Evolutionary conservation across 139 green algal genomes (phyloP), one percentile per base, ranked within the genome.

Genomic region (Chlorella sp.): DNA sequence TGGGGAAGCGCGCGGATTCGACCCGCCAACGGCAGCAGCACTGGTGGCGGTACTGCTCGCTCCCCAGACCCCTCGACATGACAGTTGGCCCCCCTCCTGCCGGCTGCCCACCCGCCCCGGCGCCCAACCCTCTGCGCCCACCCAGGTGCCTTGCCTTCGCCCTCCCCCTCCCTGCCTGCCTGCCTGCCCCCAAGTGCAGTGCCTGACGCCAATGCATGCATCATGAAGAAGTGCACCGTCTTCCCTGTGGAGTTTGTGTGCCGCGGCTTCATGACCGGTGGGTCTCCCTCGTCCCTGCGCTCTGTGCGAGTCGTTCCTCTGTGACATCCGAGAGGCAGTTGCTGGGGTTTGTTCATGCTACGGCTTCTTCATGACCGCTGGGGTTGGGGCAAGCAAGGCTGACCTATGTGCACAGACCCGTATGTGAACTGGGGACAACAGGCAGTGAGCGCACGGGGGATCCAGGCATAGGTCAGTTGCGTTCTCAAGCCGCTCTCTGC

Each of bases 231-330:
- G 91, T 99, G 97, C 93, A 87, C 69, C 0, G 97, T 99, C 9
- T 99, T 99, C 90, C 98, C 98, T 0, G 96, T 99, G 18, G 98
- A 99, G 94, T 99, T 99, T 94, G 98, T 99, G 53, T 96, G 98
- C 28, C 89, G 98, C 3, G 98, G 97, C 53, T 99, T 97, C 95
- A 96, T 99, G 92, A 99, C 98, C 73, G 96, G 96, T 96, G 16
- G 92, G 5, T 57, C 7, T 9, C 9, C 7, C 48, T 9, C 9
- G 48, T 9, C 48, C 48, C 9, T 57, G 48, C 48, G 48, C 48
- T 57, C 48, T 68, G 79, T 26, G 76, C 16, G 22, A 11, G 76
- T 19, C 76, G 1, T 71, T 26, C 64, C 2, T 71, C 21, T 28
- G 64, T 71, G 64, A 57, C 48, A 57, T n/a, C n/a, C n/a, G 48